phyloP scores from a whole-genome alignment of 2,329 filamentous ascomycete genomes.

The Hypoxylon sp. region DNA sequence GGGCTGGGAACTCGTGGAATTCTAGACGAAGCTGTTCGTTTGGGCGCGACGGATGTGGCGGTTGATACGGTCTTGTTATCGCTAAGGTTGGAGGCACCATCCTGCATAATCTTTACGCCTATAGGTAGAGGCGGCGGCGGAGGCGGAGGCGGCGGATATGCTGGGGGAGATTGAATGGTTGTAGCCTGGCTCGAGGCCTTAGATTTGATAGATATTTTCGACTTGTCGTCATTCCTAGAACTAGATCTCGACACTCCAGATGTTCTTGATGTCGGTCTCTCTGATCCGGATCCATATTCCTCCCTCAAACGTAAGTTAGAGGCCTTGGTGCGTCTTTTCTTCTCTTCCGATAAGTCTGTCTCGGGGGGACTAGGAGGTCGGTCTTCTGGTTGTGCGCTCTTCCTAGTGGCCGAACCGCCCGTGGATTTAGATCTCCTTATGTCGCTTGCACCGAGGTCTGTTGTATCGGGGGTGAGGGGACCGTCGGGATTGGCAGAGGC shows the following conservation, averaged over 20 bases:
- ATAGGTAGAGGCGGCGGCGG: conserved; percentile 50
- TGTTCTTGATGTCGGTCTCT: conserved; percentile 58
- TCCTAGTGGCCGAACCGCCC: conserved; percentile 58
- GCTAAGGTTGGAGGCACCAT: conserved; percentile 48
- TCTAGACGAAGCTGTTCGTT: conserved; percentile 51
- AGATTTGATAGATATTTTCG: conserved; percentile 66
- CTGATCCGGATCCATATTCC: conserved; percentile 51
- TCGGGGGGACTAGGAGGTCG: conserved; percentile 73
- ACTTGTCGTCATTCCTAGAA: conserved; percentile 62
- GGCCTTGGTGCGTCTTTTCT: conserved; percentile 54
- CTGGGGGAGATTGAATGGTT: conserved; percentile 56
- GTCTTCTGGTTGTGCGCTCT: conserved; percentile 57
- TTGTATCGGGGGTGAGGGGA: conserved; percentile 76
- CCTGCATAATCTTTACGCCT: conserved; percentile 43
- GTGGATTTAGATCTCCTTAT: conserved; percentile 61
- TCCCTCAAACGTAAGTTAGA: conserved; percentile 53
- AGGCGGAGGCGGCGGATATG: conserved; percentile 51
- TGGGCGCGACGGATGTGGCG: conserved; percentile 53
- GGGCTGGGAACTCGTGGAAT: conserved; percentile 48
- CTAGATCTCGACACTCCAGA: conserved; percentile 59
- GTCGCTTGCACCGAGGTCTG: conserved; percentile 70
- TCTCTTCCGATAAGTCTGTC: conserved; percentile 67
- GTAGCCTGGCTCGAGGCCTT: conserved; percentile 70
- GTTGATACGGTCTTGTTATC: conserved; percentile 51
- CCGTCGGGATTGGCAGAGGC: conserved; percentile 52